Base-by-base conservation (phyloP, 2,329 filamentous ascomycete species). In the Aureobasidium melanogenum region DNA sequence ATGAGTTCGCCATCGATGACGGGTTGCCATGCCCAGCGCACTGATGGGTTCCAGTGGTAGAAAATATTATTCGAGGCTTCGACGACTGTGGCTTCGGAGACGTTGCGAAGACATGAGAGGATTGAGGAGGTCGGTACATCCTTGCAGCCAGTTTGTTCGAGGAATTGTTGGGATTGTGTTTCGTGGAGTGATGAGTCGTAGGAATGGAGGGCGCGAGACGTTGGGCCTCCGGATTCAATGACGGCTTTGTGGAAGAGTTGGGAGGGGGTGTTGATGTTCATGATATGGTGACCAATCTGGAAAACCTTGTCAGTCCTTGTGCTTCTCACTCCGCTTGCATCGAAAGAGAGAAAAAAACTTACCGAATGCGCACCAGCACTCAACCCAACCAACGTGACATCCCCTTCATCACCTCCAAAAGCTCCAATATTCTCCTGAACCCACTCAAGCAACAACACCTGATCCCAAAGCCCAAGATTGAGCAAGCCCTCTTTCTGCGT, bases 301-400 rank as follows among this genome's bases (percentile, higher is more conserved):
- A 15, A 15, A 32, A 1, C 7, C 12, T 12, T 17, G 30, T 44
- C 22, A 67, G 19, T 67, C 1, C 8, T 32, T 32, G 5, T 32
- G 30, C 30, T 32, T 32, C 9, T 32, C 9, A 2, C 9, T 32
- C 9, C 66, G 22, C 28, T 19, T 19, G 10, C 12, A 36, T 36
- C 32, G 5, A n/a, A 43, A 2, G 2, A 26, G 24, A 8, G 7
- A n/a, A 6, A 43, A 30, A 26, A 22, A 69, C 72, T 67, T 66
- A 82, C 81, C 62, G 83, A 85, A 71, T 88, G 86, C 9, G 82
- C 82, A 8, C 84, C 84, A 34, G 84, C 84, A 2, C 82, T 85
- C 70, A 92, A 84, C 26, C 89, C 89, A 85, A 87, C 91, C 63
- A 93, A 86, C 0, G 88, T 69, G 0, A 71, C 67, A 63, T 69